Evolutionary conservation across 345 rosid species (phyloP), one percentile per base, ranked within the genome.

Genomic region (Chamaenerion angustifolium): DNA sequence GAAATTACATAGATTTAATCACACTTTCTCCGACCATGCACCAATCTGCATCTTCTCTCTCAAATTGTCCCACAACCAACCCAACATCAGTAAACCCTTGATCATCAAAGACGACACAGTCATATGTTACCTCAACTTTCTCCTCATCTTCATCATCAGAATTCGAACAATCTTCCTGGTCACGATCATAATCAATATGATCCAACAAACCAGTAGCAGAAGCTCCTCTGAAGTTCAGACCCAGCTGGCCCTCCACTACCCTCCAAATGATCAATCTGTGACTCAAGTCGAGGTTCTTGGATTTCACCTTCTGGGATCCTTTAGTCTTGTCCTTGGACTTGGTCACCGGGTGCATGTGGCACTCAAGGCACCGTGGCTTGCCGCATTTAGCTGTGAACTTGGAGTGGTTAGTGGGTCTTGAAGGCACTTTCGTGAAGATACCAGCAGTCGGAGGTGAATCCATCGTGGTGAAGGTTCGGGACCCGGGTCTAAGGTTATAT

Each of bases 391-490:
- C 80, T 15, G 81, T 82, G 58, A 78, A 73, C 64, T 80, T 78
- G 60, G 94, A 83, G 71, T 89, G 84, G 65, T 73, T 60, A 51
- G 75, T 71, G 60, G 95, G 88, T 57, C 67, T 72, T 0, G 61
- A 41, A 2, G 69, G 51, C 51, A 62, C 71, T 54, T 44, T 74
- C 21, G 82, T 43, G 51, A 73, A 78, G 2, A 74, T 27, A 25
- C 76, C 81, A 0, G 75, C 58, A 5, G 77, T 53, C 4, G 74
- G 57, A 1, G 76, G 68, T 0, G 83, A 64, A 12, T 77, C 68
- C 0, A 72, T 46, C 48, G 56, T 47, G 73, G 61, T 71, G 64
- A 70, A 51, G 46, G 53, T 6, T 21, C 60, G 49, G 10, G 73
- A 16, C 1, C 61, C 43, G 11, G 81, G 73, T 21, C 71, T 68